These are phyloP conservation scores for Boletus tylopilopsis DNA, from an alignment of 768 basidiomycete genomes.

Conservation along the genomic window DNA sequence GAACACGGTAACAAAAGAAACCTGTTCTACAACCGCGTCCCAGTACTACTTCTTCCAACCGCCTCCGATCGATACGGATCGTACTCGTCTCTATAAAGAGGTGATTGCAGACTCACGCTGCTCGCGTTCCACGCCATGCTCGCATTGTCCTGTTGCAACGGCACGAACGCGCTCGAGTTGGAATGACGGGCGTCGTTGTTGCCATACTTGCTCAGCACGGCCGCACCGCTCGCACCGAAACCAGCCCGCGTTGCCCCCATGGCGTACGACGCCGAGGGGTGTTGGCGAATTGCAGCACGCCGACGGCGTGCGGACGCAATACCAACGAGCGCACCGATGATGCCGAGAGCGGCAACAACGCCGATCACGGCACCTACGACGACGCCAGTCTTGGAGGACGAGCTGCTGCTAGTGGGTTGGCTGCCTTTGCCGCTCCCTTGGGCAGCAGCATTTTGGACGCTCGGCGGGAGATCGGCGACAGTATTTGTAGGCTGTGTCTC, in stretches of 20 bases:
- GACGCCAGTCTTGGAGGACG: constrained; percentile 22
- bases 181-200: constrained; percentile 38
- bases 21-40: constrained; percentile 23
- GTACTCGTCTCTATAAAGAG: constrained; percentile 36
- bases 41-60: constrained; percentile 24
- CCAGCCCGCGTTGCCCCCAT: constrained; percentile 35
- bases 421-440: constrained; percentile 27
- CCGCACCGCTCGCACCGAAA: constrained; percentile 21
- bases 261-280: constrained; percentile 36
- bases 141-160: constrained; percentile 60
- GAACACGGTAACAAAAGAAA: neutral
- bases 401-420: constrained; percentile 13
- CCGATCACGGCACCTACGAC: constrained; percentile 32
- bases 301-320: constrained; percentile 50
- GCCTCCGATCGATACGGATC: constrained; percentile 27
- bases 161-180: constrained; percentile 68
- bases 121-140: constrained; percentile 60
- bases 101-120: constrained; percentile 40
- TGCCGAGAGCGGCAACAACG: constrained; percentile 25
- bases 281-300: constrained; percentile 35
- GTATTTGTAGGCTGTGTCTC: constrained; percentile 56
- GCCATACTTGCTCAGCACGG: constrained; percentile 21
- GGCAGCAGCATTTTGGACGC: constrained; percentile 41
- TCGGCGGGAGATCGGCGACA: constrained; percentile 28
- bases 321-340: constrained; percentile 37